Conservation (phyloP, 2,329 filamentous ascomycete genomes). For the Claviceps maximensis region DNA sequence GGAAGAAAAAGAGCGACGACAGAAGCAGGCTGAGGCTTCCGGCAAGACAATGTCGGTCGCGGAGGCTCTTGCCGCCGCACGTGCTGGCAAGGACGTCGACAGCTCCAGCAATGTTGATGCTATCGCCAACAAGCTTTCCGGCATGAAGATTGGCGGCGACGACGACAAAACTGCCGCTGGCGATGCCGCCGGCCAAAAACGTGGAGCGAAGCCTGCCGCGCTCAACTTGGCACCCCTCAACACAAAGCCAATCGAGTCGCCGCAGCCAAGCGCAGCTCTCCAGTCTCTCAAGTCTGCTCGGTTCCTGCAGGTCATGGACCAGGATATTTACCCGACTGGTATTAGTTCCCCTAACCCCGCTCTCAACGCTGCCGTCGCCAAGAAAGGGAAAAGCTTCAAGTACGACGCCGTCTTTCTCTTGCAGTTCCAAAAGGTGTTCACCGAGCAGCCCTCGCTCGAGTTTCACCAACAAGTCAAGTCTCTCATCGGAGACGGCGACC, state of each 20-base stretch:
- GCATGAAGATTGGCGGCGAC: conserved; percentile 33
- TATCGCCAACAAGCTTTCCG: conserved; percentile 36
- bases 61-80: conserved; percentile 34
- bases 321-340: conserved; percentile 68
- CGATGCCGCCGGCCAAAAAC: conserved; percentile 41
- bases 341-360: conserved; percentile 86
- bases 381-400: conserved; percentile 74
- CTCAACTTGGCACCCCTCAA: conserved; percentile 77
- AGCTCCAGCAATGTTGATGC: conserved; percentile 24
- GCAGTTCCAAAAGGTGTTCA: conserved; percentile 92
- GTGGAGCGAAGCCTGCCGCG: conserved; percentile 61
- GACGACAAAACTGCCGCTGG: conserved; percentile 23
- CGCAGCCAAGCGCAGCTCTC: conserved; percentile 86
- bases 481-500: conserved; percentile 63
- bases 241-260: conserved; percentile 74
- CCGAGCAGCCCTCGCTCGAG: conserved; percentile 87
- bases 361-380: conserved; percentile 65
- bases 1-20: conserved; percentile 52
- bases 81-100: conserved; percentile 26
- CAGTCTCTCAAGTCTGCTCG: conserved; percentile 86
- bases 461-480: conserved; percentile 85
- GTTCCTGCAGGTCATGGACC: conserved; percentile 67
- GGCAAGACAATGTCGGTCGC: conserved; percentile 34
- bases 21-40: conserved; percentile 35
- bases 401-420: conserved; percentile 93